These are phyloP conservation scores for Physcomitrellopsis africana DNA, from an alignment of 225 moss, liverwort and hornwort species.

Conservation along the genomic window DNA sequence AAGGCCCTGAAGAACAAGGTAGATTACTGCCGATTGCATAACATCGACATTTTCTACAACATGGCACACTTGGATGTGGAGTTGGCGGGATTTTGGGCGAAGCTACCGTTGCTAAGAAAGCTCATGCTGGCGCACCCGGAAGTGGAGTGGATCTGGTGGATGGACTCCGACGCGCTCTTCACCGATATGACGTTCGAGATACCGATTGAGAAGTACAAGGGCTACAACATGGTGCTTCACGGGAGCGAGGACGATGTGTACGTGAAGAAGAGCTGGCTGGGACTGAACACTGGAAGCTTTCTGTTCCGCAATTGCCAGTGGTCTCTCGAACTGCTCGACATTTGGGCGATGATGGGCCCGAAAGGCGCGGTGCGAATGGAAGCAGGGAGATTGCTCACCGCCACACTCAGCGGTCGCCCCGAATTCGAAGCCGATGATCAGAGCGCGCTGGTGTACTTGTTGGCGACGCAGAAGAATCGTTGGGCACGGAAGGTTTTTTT, in stretches of 20 bases:
- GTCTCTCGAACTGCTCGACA: conserved; percentile 45
- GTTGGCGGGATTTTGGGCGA: conserved; percentile 51
- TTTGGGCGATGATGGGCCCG: conserved; percentile 46
- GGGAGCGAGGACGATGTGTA: conserved; percentile 26
- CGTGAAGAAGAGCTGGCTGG: conserved; percentile 40
- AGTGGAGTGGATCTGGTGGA: conserved; percentile 60
- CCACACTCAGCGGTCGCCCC: conserved; percentile 16
- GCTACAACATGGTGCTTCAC: conserved; percentile 39
- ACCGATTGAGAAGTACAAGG: conserved; percentile 18
- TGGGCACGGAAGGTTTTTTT: conserved; percentile 39
- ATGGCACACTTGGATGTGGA: conserved; percentile 37
- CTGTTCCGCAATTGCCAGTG: conserved; percentile 51
- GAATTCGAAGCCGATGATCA: conserved; percentile 50
- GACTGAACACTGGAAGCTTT: conserved; percentile 45
- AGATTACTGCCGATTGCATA: conserved; percentile 47
- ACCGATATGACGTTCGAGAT: conserved; percentile 43
- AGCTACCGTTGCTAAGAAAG: conserved; percentile 34
- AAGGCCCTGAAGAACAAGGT: conserved; percentile 50
- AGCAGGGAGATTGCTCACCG: conserved; percentile 21
- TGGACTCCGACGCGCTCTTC: conserved; percentile 59
- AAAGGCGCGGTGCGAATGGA: conserved; percentile 30
- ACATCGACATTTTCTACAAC: conserved; percentile 50
- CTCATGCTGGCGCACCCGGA: conserved; percentile 43
- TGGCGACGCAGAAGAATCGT: conserved; percentile 18
- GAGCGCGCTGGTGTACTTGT: conserved; percentile 40